phyloP scores from a whole-genome alignment of 163 green algal genomes.

The Scenedesmus sp. region DNA sequence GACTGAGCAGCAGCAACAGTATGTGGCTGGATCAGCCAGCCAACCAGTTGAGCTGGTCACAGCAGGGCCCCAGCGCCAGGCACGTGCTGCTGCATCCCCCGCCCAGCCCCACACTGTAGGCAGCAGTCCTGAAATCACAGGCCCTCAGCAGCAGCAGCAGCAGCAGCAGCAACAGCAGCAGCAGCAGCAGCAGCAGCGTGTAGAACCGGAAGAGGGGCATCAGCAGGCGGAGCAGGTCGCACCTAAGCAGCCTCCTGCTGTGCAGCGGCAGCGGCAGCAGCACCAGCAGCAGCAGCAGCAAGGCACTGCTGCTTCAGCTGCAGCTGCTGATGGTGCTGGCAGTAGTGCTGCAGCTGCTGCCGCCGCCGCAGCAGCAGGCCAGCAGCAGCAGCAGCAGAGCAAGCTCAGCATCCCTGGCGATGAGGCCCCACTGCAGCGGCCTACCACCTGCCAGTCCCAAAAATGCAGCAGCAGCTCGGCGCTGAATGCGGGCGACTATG shows the following conservation, averaged over 20 bases:
- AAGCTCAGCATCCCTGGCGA: not conserved
- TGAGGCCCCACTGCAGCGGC: not conserved
- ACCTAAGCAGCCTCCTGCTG: too few species aligned
- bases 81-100: not conserved
- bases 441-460: not conserved
- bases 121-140: not conserved
- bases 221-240: too few species aligned
- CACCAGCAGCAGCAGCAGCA: too few species aligned
- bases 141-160: not conserved
- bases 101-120: not conserved
- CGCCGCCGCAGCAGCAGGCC: too few species aligned
- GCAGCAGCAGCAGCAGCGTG: too few species aligned
- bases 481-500: not conserved
- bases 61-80: not conserved
- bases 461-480: not conserved
- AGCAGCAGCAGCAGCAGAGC: not conserved
- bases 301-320: too few species aligned
- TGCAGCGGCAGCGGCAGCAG: too few species aligned
- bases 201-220: too few species aligned
- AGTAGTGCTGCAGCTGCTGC: too few species aligned
- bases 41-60: not conserved
- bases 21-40: not conserved
- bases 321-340: too few species aligned
- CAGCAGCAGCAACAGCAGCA: too few species aligned
- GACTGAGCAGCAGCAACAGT: not conserved